These are phyloP conservation scores for Sisymbrium altissimum DNA, from an alignment of 345 rosid genomes.

Conservation along the genomic window DNA sequence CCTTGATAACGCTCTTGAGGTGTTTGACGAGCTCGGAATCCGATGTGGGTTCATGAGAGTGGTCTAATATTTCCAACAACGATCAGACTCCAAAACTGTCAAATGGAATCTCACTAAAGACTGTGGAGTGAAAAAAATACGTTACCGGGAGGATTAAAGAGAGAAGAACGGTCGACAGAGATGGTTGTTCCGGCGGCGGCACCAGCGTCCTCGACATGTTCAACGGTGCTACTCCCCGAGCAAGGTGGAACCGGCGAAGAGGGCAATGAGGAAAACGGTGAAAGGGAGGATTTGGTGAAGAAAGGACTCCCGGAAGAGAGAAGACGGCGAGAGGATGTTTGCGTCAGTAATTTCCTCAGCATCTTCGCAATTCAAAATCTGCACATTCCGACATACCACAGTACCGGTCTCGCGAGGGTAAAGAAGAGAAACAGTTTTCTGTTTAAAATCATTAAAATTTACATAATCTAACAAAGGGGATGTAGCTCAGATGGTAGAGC, in stretches of 20 bases:
- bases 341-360: slow-evolving; percentile 47
- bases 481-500: slow-evolving; percentile 94
- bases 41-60: slow-evolving; percentile 52
- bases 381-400: background rate
- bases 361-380: slow-evolving; percentile 23
- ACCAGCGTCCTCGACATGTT: slow-evolving; percentile 44
- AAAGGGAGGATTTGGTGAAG: slow-evolving; percentile 23
- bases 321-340: slow-evolving; percentile 39
- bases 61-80: slow-evolving; percentile 39
- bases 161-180: slow-evolving; percentile 77
- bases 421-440: background rate
- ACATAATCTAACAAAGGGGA: slow-evolving; percentile 30
- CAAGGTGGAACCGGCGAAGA: slow-evolving; percentile 43
- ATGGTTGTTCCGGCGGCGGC: slow-evolving; percentile 42
- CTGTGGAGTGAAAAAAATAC: background rate
- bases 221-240: slow-evolving; percentile 35
- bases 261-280: slow-evolving; percentile 34
- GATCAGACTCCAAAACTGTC: background rate
- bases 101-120: background rate
- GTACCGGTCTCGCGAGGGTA: background rate
- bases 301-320: slow-evolving; percentile 30
- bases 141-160: slow-evolving; percentile 52
- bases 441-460: background rate
- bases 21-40: slow-evolving; percentile 87
- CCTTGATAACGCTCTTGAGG: slow-evolving; percentile 91